A percentile compares a stretch with the other conserved stretches of the same genome.
phyloP scores from a whole-genome alignment of 495 filamentous ascomycete species.

The Podospora australis region DNA sequence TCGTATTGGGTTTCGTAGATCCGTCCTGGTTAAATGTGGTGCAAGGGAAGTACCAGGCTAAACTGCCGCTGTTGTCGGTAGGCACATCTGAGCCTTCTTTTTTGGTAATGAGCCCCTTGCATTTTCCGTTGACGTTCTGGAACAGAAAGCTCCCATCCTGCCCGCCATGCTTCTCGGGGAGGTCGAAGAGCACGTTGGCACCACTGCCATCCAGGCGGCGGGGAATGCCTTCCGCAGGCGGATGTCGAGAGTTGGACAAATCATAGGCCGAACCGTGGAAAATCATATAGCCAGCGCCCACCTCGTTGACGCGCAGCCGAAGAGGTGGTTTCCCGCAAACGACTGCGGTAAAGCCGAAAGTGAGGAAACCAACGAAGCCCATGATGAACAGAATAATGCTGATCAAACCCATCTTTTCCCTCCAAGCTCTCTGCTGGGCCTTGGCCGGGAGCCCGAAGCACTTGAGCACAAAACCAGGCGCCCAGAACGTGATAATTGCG shows the following conservation, averaged over 20 bases:
- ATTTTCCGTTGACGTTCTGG: conserved; percentile 96
- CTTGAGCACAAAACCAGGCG: conserved; percentile 72
- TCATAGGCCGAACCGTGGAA: conserved; percentile 90
- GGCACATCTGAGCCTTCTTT: conserved; percentile 69
- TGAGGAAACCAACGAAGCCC: conserved; percentile 87
- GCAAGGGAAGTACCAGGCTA: conserved; percentile 98
- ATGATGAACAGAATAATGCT: conserved; percentile 87
- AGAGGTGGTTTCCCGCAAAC: conserved; percentile 68
- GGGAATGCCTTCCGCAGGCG: conserved; percentile 71
- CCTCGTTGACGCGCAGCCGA: conserved; percentile 74
- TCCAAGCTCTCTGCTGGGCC: conserved; percentile 88
- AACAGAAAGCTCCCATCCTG: conserved; percentile 95
- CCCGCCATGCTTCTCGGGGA: conserved; percentile 72
- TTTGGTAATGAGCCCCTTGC: conserved; percentile 81
- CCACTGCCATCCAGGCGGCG: conserved; percentile 30
- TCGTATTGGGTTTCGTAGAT: conserved; percentile 66
- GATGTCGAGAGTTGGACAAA: conserved; percentile 64
- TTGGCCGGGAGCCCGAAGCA: conserved; percentile 86
- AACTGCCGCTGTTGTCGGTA: conserved; percentile 60
- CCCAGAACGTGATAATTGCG: conserved; percentile 88
- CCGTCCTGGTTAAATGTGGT: conserved; percentile 88
- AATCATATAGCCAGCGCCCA: conserved; percentile 82
- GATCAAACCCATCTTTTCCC: conserved; percentile 97
- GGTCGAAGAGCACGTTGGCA: conserved; percentile 80
- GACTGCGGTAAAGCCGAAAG: conserved; percentile 87